Evolutionary conservation across 192 early-diverging fungal species (phyloP).

Genomic region (Backusella tarrabulga): DNA sequence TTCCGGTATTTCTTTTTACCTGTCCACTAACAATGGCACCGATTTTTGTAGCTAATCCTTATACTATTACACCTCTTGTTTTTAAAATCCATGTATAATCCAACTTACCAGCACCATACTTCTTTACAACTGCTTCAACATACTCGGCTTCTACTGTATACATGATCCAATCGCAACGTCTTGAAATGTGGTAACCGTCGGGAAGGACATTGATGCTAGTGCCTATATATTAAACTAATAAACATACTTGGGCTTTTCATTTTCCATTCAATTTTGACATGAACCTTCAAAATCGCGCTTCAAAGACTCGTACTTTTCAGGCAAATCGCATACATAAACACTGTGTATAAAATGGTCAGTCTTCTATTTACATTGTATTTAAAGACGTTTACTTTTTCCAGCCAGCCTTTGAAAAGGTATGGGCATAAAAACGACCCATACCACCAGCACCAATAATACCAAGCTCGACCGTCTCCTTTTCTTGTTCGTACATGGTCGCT

Average conservation of each 20-base stretch:
- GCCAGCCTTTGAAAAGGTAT: constrained; percentile 65
- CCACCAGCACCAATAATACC: constrained; percentile 96
- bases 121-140: constrained; percentile 74
- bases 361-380: background rate
- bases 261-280: background rate
- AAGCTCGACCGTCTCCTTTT: constrained; percentile 66
- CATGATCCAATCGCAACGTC: constrained; percentile 86
- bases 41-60: constrained; percentile 70
- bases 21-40: constrained; percentile 90
- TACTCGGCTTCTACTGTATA: constrained; percentile 94
- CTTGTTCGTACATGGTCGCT: background rate
- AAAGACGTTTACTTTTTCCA: constrained; percentile 63
- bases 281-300: constrained; percentile 54
- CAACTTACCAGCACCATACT: constrained; percentile 78
- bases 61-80: background rate
- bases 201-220: constrained; percentile 58
- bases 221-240: constrained; percentile 21
- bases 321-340: constrained; percentile 89
- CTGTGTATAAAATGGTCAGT: constrained; percentile 31
- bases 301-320: constrained; percentile 69
- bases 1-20: constrained; percentile 25
- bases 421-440: constrained; percentile 92
- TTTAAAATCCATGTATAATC: background rate
- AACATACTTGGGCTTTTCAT: background rate
- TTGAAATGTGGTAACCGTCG: constrained; percentile 85